Evolutionary conservation across 73 alveolate species (phyloP).

Genomic region (Symbiodinium natans): DNA sequence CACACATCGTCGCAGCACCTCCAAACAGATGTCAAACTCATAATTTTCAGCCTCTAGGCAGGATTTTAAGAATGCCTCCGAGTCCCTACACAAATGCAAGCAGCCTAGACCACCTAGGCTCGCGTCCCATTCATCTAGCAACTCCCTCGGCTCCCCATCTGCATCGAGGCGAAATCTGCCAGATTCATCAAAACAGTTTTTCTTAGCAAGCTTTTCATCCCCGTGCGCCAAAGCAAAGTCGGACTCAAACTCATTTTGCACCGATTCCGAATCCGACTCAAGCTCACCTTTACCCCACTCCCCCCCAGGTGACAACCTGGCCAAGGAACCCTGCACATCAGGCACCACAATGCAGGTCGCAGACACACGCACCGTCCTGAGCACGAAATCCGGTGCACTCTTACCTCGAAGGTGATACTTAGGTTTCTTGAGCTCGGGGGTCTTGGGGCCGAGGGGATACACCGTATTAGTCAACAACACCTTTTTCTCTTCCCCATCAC

Average conservation of each 20-base stretch:
- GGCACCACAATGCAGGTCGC: not conserved
- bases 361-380: not conserved
- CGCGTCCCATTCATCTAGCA: not conserved
- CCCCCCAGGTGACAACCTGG: conserved; percentile 4
- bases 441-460: not conserved
- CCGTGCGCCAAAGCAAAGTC: too few species aligned
- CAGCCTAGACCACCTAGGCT: too few species aligned
- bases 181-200: too few species aligned
- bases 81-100: too few species aligned
- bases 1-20: not conserved
- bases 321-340: too few species aligned
- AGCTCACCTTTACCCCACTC: not conserved
- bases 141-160: too few species aligned
- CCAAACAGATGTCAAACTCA: not conserved
- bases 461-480: not conserved
- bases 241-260: too few species aligned
- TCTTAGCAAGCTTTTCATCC: too few species aligned
- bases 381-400: not conserved
- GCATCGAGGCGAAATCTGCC: too few species aligned
- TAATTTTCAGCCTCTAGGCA: too few species aligned
- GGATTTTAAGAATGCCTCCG: too few species aligned
- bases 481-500: not conserved
- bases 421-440: not conserved
- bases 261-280: too few species aligned
- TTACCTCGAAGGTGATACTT: not conserved